Percentiles rank a stretch among this genome's conserved stretches.
Conservation (phyloP, 2,329 filamentous ascomycete species). For the Trichoderma pleuroti region DNA sequence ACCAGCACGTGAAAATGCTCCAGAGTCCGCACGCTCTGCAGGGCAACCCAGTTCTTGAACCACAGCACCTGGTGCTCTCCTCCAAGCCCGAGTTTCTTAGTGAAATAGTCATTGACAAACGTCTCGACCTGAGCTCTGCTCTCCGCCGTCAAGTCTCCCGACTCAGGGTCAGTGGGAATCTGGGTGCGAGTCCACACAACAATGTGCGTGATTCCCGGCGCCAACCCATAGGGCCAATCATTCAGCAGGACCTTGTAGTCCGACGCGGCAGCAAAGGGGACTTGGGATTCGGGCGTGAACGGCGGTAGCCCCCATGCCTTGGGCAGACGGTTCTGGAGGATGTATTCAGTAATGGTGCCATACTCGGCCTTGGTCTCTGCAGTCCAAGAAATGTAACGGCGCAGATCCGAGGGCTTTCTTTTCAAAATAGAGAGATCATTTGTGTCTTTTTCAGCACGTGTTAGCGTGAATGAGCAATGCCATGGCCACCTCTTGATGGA, state of each 20-base stretch:
- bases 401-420: slow-evolving; percentile 74
- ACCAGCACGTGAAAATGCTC: slow-evolving; percentile 86
- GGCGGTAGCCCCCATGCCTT: slow-evolving; percentile 61
- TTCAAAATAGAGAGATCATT: slow-evolving; percentile 72
- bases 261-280: slow-evolving; percentile 51
- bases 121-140: slow-evolving; percentile 61
- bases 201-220: slow-evolving; percentile 66
- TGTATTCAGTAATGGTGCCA: slow-evolving; percentile 75
- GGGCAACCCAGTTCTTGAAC: slow-evolving; percentile 91
- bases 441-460: slow-evolving; percentile 33
- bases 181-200: slow-evolving; percentile 88
- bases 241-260: slow-evolving; percentile 74
- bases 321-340: slow-evolving; percentile 68
- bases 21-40: slow-evolving; percentile 83
- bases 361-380: slow-evolving; percentile 65
- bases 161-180: slow-evolving; percentile 66
- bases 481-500: not conserved
- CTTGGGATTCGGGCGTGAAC: slow-evolving; percentile 48
- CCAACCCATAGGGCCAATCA: slow-evolving; percentile 89
- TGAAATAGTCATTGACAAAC: slow-evolving; percentile 70
- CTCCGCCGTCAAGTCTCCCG: slow-evolving; percentile 68
- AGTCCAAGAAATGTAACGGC: slow-evolving; percentile 76
- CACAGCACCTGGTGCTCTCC: slow-evolving; percentile 62
- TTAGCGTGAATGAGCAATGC: not conserved
- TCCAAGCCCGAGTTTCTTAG: slow-evolving; percentile 49